A percentile compares a stretch with the other conserved stretches of the same genome.
phyloP scores from a whole-genome alignment of 805 yeast genomes.

The Monosporozyma aerobia region DNA sequence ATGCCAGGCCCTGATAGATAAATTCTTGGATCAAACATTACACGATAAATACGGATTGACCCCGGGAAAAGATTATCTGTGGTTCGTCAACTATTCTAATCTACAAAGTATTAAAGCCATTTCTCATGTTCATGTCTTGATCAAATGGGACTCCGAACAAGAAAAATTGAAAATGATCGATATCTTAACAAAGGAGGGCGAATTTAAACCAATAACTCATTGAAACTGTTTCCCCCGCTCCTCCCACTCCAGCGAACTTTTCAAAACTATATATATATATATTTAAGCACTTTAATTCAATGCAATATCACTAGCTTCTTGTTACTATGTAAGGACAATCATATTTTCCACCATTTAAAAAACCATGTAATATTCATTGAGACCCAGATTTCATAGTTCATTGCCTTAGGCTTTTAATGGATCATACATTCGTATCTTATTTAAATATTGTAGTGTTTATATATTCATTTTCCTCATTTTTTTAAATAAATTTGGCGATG shows the following conservation, averaged over 20 bases:
- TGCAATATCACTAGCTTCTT: too few relatives aligned
- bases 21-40: constrained; percentile 41
- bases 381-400: too few relatives aligned
- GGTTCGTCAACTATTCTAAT: constrained; percentile 69
- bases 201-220: constrained; percentile 1
- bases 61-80: constrained; percentile 33
- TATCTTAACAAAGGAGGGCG: constrained; percentile 5
- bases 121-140: constrained; percentile 62
- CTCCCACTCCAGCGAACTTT: too few relatives aligned
- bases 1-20: constrained; percentile 38
- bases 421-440: too few relatives aligned
- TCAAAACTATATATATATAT: too few relatives aligned
- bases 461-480: background rate
- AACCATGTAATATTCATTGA: too few relatives aligned
- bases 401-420: too few relatives aligned
- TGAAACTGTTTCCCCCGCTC: background rate
- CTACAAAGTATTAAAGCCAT: constrained; percentile 59
- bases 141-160: constrained; percentile 24
- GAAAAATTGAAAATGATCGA: background rate
- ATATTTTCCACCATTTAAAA: too few relatives aligned
- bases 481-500: background rate
- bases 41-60: constrained; percentile 23
- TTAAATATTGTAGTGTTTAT: background rate
- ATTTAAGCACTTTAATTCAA: too few relatives aligned
- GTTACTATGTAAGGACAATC: too few relatives aligned